Percentiles rank a stretch among this genome's conserved stretches.
phyloP scores from a whole-genome alignment of 1,284 basidiomycete genomes.

The Xerocomus tenax region DNA sequence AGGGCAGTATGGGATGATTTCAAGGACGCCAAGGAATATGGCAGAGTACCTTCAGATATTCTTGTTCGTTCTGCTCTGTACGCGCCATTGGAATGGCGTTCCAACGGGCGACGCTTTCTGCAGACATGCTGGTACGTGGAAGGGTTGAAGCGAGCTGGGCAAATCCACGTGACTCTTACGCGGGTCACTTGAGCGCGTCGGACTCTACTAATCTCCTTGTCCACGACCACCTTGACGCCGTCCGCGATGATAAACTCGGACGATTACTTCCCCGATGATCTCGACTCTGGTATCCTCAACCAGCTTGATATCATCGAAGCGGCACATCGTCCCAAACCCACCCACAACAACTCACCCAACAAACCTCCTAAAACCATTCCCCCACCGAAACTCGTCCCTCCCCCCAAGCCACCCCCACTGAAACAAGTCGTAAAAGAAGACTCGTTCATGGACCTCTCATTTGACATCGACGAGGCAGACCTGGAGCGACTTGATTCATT shows the following conservation, averaged over 20 bases:
- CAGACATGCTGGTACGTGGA: conserved; percentile 43
- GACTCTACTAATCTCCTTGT: background rate
- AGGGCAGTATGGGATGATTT: conserved; percentile 42
- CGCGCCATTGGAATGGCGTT: conserved; percentile 54
- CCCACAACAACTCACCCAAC: conserved; percentile 13
- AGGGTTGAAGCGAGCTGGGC: background rate
- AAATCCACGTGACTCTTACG: background rate
- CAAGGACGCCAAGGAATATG: conserved; percentile 37
- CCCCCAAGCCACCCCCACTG: conserved; percentile 10
- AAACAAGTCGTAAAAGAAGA: conserved; percentile 31
- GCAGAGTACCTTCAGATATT: conserved; percentile 59
- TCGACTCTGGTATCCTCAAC: conserved; percentile 42
- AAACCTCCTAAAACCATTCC: background rate
- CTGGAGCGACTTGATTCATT: conserved; percentile 46
- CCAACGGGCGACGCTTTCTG: conserved; percentile 57
- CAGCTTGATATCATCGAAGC: conserved; percentile 64
- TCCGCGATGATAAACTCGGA: conserved; percentile 59
- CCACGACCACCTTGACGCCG: conserved; percentile 6
- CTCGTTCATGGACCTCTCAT: conserved; percentile 48
- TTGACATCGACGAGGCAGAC: conserved; percentile 50
- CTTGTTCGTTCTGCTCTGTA: conserved; percentile 24
- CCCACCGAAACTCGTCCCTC: conserved; percentile 4
- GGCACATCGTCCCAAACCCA: conserved; percentile 32
- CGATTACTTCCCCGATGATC: conserved; percentile 43
- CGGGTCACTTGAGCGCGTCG: background rate